phyloP scores from a whole-genome alignment of 1,139 yeast species.

The Debaryomycetaceae sp. region DNA sequence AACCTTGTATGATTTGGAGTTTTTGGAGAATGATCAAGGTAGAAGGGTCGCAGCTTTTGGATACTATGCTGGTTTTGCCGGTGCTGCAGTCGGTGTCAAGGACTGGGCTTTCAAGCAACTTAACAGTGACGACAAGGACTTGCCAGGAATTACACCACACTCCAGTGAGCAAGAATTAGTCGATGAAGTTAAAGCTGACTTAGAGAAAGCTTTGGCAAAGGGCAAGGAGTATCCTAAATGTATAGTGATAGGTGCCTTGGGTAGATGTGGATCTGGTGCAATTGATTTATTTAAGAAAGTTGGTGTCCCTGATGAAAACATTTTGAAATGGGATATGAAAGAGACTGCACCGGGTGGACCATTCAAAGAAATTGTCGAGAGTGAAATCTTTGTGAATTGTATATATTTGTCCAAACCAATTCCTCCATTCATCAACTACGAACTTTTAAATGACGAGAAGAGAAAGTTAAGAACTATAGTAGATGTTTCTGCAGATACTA shows the following conservation, averaged over 20 bases:
- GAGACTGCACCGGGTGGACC: constrained; percentile 98
- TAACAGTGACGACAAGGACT: constrained; percentile 57
- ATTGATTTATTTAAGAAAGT: constrained; percentile 73
- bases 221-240: constrained; percentile 74
- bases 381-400: constrained; percentile 92
- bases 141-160: constrained; percentile 78
- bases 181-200: constrained; percentile 61
- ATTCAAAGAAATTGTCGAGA: constrained; percentile 81
- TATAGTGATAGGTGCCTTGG: constrained; percentile 92
- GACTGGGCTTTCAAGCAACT: constrained; percentile 94
- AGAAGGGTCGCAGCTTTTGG: constrained; percentile 99
- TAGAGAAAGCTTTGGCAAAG: constrained; percentile 56
- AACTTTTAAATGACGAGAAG: constrained; percentile 55
- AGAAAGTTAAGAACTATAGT: constrained; percentile 90
- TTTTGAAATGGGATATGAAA: constrained; percentile 92
- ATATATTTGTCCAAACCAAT: constrained; percentile 91
- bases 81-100: constrained; percentile 92
- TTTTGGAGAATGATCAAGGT: constrained; percentile 88
- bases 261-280: constrained; percentile 99
- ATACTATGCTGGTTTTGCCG: constrained; percentile 97
- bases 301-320: constrained; percentile 84
- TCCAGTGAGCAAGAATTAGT: constrained; percentile 75
- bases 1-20: constrained; percentile 86
- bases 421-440: constrained; percentile 80
- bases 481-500: constrained; percentile 97